These are phyloP conservation scores for Cinchona pubescens DNA, from an alignment of 257 asterid species.

Conservation along the genomic window DNA sequence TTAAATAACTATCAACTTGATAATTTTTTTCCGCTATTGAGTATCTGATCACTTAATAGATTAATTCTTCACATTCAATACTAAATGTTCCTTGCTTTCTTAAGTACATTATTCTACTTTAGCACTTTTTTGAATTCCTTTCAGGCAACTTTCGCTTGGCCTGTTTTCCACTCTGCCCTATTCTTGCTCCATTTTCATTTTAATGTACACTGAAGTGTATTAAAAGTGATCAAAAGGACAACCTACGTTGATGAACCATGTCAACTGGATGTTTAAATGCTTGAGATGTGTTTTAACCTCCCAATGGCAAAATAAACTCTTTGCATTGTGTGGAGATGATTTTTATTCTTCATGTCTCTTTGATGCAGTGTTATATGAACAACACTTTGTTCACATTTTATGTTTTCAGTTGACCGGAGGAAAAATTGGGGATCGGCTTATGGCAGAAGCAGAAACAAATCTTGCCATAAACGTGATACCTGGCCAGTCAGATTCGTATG, in stretches of 20 bases:
- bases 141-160: background rate
- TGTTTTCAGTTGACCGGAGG: conserved; percentile 80
- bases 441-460: conserved; percentile 95
- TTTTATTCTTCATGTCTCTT: background rate
- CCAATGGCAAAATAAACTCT: background rate
- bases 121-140: background rate
- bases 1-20: background rate
- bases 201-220: background rate
- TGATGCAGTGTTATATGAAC: background rate
- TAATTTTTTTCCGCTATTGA: background rate
- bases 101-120: background rate
- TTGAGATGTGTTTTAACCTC: background rate
- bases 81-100: background rate
- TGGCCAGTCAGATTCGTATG: conserved; percentile 82
- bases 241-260: background rate
- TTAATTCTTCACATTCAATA: background rate
- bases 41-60: background rate
- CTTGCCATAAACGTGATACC: conserved; percentile 93
- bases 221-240: background rate
- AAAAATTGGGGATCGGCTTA: conserved; percentile 89
- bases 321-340: background rate
- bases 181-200: background rate
- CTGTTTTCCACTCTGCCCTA: background rate
- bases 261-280: background rate
- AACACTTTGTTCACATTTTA: background rate